Evolutionary conservation across 2,329 filamentous ascomycete genomes (phyloP), one percentile per base, ranked within the genome.

Genomic region (Apiospora rasikravindrae): DNA sequence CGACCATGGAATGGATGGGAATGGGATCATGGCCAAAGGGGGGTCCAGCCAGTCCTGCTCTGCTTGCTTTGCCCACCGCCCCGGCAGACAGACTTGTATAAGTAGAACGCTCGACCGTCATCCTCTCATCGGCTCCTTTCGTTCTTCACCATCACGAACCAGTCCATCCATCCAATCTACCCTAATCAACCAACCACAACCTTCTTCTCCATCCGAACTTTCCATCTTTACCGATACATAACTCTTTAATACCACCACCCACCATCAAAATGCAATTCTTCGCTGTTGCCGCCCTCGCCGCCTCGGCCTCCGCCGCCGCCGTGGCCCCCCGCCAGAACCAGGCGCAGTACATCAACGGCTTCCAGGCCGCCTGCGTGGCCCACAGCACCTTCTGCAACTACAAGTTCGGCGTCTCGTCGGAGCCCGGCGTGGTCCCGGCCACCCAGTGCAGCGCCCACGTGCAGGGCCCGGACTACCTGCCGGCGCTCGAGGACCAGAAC

Each of bases 321-420:
- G 16, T 47, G 13, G 67, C 16, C 2, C 22, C 40, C 7, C 37
- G 40, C 67, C 75, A 69, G 76, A 69, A 14, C 19, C 57, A 74
- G 70, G 33, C 45, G 8, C 61, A 70, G 51, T 51, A 69, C 70
- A 71, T 71, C 49, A 33, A 40, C 66, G 47, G 26, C 24, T 69
- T 71, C 47, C n/a, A 51, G 45, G 70, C 70, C 4, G 33, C 64
- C 29, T 71, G 70, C 24, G 49, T 71, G 1, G 49, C 70, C 47
- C 70, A 71, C 66, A 69, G 61, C 29, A 67, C 66, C 66, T 44
- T 44, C 42, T 71, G 70, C 66, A 42, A 16, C 44, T 69, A 69
- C 70, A 26, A 51, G 45, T 71, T 71, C 47, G 42, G 29, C 64
- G 24, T 69, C n/a, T 14, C 40, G 2, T 22, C 2, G 10, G 10